phyloP scores from a whole-genome alignment of 2,329 filamentous ascomycete species.

The Hypoxylon sp. region DNA sequence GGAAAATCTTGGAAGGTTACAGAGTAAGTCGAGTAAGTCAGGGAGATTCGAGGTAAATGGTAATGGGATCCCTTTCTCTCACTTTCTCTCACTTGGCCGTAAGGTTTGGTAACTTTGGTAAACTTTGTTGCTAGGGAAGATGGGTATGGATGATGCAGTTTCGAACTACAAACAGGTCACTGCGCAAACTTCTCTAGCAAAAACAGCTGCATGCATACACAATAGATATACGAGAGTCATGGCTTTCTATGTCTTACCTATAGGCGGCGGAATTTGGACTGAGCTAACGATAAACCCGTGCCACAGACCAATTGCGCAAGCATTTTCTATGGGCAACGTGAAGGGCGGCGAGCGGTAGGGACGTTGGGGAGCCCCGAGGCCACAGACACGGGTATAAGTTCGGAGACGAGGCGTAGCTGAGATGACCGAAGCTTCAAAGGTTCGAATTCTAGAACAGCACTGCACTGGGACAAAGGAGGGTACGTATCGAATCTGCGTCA shows the following conservation, averaged over 20 bases:
- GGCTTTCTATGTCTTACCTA: conserved; percentile 9
- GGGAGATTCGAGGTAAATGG: conserved; percentile 12
- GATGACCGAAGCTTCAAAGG: conserved; percentile 33
- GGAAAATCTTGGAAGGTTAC: conserved; percentile 11
- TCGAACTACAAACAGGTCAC: conserved; percentile 16
- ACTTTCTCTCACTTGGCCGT: conserved; percentile 21
- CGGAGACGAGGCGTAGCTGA: conserved; percentile 32
- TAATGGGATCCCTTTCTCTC: conserved; percentile 13
- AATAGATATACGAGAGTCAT: conserved; percentile 15
- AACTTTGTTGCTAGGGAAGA: conserved; percentile 24
- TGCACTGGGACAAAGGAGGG: not conserved
- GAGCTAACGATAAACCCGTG: conserved; percentile 1
- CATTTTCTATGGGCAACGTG: conserved; percentile 8
- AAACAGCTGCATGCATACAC: not conserved
- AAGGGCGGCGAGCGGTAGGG: conserved; percentile 10
- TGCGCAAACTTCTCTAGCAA: not conserved
- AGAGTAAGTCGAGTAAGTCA: conserved; percentile 2
- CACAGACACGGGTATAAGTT: conserved; percentile 20
- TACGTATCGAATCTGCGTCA: conserved; percentile 13
- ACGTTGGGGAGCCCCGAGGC: conserved; percentile 37
- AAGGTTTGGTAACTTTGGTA: conserved; percentile 19
- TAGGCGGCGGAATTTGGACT: conserved; percentile 16
- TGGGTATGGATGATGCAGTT: not conserved
- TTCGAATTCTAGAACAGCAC: conserved; percentile 11
- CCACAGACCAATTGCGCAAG: conserved; percentile 11